These are phyloP conservation scores for Eimeria acervulina DNA, from an alignment of 169 alveolate species.

Conservation along the genomic window DNA sequence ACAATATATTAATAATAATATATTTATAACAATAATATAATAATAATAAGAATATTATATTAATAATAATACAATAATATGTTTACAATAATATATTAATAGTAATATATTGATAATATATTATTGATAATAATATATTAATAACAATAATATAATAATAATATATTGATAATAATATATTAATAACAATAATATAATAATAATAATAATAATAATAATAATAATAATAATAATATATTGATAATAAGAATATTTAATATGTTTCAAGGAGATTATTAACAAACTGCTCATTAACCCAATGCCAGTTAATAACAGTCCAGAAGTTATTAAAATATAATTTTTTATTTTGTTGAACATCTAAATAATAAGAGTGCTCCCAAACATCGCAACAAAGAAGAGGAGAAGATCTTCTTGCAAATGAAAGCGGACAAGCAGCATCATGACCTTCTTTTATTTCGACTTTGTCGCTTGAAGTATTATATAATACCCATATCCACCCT, in stretches of 20 bases:
- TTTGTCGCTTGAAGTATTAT: conserved; percentile 94
- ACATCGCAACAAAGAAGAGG: conserved; percentile 87
- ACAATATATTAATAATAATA: no score
- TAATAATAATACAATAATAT: no score
- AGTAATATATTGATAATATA: no score
- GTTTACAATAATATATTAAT: no score
- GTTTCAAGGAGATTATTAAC: not conserved
- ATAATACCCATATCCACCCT: conserved; percentile 98
- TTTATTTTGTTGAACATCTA: conserved; percentile 91
- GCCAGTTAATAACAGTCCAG: conserved; percentile 95
- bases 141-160: no score
- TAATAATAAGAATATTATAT: not conserved
- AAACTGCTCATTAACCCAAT: conserved; percentile 84
- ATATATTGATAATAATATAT: no score
- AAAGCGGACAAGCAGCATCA: conserved; percentile 63
- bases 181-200: no score
- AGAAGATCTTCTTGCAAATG: not conserved
- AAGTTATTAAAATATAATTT: conserved; percentile 83
- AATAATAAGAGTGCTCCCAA: conserved; percentile 96
- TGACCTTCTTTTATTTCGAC: conserved; percentile 90
- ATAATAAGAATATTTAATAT: no score
- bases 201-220: no score
- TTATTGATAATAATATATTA: no score
- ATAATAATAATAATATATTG: no score
- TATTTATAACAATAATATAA: no score